Base-by-base conservation (phyloP, 768 basidiomycete genomes). In the Dendrothele bispora region DNA sequence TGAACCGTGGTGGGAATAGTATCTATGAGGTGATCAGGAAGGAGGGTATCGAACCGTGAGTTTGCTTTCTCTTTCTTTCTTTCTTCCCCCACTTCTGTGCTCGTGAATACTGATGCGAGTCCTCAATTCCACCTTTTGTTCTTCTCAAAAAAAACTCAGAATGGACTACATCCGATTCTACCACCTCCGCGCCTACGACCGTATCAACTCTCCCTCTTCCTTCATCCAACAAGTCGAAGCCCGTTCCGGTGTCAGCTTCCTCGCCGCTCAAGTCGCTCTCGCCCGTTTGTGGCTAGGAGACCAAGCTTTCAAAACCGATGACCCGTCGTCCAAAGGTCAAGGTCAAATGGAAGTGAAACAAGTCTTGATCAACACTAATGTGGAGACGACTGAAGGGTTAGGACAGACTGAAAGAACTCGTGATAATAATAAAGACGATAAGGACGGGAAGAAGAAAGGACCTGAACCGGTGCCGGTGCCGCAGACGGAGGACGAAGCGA, bases 101-200 rank as follows among this genome's bases (percentile, higher is more conserved):
- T 35, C 7, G 18, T n/a, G 14, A 24, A 26, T 20, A 41, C n/a
- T 35, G 24, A 32, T 32, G 10, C n/a, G 30, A 10, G 30, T 32
- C 30, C 30, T 32, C n/a, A 10, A 32, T 10, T 10, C 26, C 21
- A 17, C 18, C 3, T n/a, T 20, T 4, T 22, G 12, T 8, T 6
- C 12, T 30, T 10, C 35, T 38, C n/a, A 37, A 15, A 14, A 22
- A 20, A 28, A 10, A 28, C 14, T 39, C 52, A 91, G 91, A n/a
- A 58, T 72, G 68, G 84, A 94, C 48, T 94, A 87, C 61, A 88
- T 97, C 56, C 79, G 85, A 10, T 92, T 97, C 76, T 98, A 90
- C 70, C 93, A 98, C 67, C 75, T 99, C 21, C 80, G 97, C 25
- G 73, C 86, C 1, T 99, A 95, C 61, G 95, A 98, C 61, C 76